These are phyloP conservation scores for Conoideocrella luteorostrata DNA, from an alignment of 2,329 filamentous ascomycete species.

Conservation along the genomic window DNA sequence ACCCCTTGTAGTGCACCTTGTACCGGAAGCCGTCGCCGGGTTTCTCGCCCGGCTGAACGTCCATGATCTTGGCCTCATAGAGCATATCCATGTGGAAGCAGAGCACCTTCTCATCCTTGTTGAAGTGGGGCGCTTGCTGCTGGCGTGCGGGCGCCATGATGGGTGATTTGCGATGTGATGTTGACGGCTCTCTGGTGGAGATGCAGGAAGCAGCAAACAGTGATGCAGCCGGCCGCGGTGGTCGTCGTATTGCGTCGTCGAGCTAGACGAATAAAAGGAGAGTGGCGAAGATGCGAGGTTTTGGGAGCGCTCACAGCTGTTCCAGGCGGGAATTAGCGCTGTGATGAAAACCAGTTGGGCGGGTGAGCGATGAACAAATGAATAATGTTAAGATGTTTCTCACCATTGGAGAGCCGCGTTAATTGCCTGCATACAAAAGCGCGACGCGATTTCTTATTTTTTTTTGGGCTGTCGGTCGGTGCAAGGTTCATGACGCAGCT, in stretches of 20 bases:
- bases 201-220: too few species aligned
- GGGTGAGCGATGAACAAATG: too few species aligned
- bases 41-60: conserved; percentile 64
- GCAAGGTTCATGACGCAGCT: neutral
- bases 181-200: neutral
- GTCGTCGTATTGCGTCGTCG: too few species aligned
- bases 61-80: conserved; percentile 94
- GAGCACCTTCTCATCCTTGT: conserved; percentile 86
- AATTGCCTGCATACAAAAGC: conserved; percentile 11
- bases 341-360: neutral
- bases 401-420: conserved; percentile 9
- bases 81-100: conserved; percentile 97
- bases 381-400: neutral
- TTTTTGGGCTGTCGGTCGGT: neutral
- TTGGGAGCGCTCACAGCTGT: too few species aligned
- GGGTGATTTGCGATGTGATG: conserved; percentile 2
- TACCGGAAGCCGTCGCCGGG: conserved; percentile 70
- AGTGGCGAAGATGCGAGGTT: too few species aligned
- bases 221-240: too few species aligned
- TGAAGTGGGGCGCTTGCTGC: conserved; percentile 41
- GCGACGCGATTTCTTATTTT: conserved; percentile 4
- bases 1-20: conserved; percentile 97
- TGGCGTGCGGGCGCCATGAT: conserved; percentile 37
- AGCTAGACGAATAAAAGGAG: too few species aligned
- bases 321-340: too few species aligned